Evolutionary conservation across 176 grass and related monocot genomes (phyloP), one percentile per base, ranked within the genome.

Genomic region (Cocos nucifera): DNA sequence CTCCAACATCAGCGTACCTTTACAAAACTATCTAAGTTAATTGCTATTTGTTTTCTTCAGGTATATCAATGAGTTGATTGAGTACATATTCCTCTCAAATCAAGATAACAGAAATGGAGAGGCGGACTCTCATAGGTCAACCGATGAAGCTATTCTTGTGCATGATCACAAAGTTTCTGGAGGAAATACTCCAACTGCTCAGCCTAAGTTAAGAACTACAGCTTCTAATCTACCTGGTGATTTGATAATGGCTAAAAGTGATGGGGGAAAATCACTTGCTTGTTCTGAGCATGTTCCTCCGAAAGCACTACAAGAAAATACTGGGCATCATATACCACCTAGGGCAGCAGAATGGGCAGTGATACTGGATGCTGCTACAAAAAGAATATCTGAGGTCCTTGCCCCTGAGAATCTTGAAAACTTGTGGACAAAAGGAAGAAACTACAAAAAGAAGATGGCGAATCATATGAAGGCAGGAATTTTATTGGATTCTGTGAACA

Each of bases 321-420:
- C 68, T 67, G 51, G 59, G 18, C 51, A 21, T 20, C 19, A 48
- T 17, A 32, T 56, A 12, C 59, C 29, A 12, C 58, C 64, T 71
- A 67, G 78, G 32, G 78, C 80, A 56, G 80, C 87, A 73, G 93
- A 88, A 49, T 97, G 93, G 93, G 87, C 93, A 4, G 10, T 76
- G 51, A 66, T 66, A 78, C 64, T 97, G 61, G 93, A 91, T 55
- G 93, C 93, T 75, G 84, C 87, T 80, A 88, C 84, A 57, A 85
- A 92, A 85, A 97, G 93, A 62, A 68, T 87, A 70, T 80, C 79
- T 61, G 58, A 97, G 63, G 81, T 97, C 68, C 87, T 97, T 82
- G 84, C 87, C 39, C 93, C 93, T 60, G 93, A 97, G 67, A 97
- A 97, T 82, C 81, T 97, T 79, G 93, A 97, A 29, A 97, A 97